A percentile compares a stretch with the other conserved stretches of the same genome.
Evolutionary conservation across 2,329 filamentous ascomycete species (phyloP).

Genomic region (Ascochyta koolunga): DNA sequence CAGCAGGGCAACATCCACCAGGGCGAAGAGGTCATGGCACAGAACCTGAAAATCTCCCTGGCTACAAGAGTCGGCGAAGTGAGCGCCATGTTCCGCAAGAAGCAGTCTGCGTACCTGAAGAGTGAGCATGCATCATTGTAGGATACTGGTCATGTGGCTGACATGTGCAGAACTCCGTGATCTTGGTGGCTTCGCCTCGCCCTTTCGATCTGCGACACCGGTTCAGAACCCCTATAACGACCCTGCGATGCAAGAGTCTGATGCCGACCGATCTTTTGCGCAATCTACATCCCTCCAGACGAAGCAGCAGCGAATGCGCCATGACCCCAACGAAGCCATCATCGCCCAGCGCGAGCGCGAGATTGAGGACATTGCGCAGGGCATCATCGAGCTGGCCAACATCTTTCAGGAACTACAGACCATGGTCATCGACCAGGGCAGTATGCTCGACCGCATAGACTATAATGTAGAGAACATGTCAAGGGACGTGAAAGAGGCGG

Average conservation of each 20-base stretch:
- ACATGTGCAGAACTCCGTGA: constrained; percentile 49
- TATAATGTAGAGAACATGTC: constrained; percentile 97
- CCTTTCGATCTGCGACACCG: constrained; percentile 52
- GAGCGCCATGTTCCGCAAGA: constrained; percentile 92
- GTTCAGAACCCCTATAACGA: constrained; percentile 74
- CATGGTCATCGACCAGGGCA: constrained; percentile 72
- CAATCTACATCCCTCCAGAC: constrained; percentile 87
- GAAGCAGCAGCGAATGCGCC: constrained; percentile 63
- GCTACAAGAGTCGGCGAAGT: constrained; percentile 89
- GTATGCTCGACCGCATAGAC: constrained; percentile 59
- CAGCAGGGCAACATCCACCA: constrained; percentile 73
- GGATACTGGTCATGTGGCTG: constrained; percentile 9
- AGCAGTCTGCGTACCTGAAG: constrained; percentile 94
- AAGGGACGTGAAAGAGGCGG: constrained; percentile 89
- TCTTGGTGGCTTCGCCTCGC: constrained; percentile 56
- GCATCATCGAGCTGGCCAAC: constrained; percentile 95
- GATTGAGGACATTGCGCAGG: constrained; percentile 97
- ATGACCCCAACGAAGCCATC: constrained; percentile 73
- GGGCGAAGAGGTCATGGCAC: constrained; percentile 93
- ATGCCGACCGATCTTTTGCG: constrained; percentile 90
- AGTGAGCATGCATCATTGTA: constrained; percentile 60
- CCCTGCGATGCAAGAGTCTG: constrained; percentile 84
- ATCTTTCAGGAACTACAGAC: constrained; percentile 95
- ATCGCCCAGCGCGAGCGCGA: constrained; percentile 94
- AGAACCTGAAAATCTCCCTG: constrained; percentile 91